Conservation (phyloP, 148 eudicot genomes). For the Rhododendron griersonianum region DNA sequence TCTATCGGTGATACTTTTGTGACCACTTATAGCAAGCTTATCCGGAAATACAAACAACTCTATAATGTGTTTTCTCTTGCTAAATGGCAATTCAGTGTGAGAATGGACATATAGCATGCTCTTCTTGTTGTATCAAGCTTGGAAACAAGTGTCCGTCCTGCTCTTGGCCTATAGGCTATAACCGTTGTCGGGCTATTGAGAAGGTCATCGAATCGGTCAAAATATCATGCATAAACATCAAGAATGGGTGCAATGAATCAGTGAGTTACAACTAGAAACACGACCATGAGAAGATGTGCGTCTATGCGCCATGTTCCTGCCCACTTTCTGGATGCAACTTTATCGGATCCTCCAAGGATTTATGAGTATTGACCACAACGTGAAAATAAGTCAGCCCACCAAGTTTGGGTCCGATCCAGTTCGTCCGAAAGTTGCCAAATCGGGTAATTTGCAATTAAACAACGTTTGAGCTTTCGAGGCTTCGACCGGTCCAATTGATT, state of each 20-base stretch:
- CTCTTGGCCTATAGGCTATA: conserved; percentile 49
- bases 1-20: no score
- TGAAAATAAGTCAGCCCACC: no score
- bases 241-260: conserved; percentile 50
- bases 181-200: conserved; percentile 72
- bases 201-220: conserved; percentile 61
- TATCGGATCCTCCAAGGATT: conserved; percentile 31
- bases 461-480: no score
- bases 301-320: conserved; percentile 50
- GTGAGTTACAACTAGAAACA: conserved; percentile 40
- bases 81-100: conserved; percentile 41
- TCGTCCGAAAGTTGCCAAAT: no score
- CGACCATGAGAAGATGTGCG: conserved; percentile 51
- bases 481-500: no score
- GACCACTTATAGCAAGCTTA: no score
- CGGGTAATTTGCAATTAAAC: no score
- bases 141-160: conserved; percentile 55
- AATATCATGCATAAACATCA: conserved; percentile 43
- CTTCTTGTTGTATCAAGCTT: conserved; percentile 50
- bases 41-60: not conserved
- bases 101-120: conserved; percentile 72
- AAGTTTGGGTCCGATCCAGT: no score
- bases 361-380: conserved; percentile 1
- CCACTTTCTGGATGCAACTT: conserved; percentile 43
- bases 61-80: not conserved